These are phyloP conservation scores for Xylaria intraflava DNA, from an alignment of 495 filamentous ascomycete genomes.

Conservation along the genomic window DNA sequence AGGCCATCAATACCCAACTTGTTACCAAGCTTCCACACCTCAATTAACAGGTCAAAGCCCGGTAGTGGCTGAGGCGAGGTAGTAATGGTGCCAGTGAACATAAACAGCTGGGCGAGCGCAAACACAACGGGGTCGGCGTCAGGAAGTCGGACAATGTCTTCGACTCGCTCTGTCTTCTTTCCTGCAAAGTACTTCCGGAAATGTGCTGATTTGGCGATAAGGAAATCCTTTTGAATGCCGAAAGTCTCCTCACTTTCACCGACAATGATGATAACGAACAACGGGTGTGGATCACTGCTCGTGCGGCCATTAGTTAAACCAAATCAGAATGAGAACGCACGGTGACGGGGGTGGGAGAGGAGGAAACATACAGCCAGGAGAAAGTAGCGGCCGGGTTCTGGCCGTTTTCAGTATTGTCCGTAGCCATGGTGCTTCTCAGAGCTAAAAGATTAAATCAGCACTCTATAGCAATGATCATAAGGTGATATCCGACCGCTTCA, in stretches of 20 bases:
- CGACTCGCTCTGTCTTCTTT: slow-evolving; percentile 25
- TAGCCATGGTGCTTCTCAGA: background rate
- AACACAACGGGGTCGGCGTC: slow-evolving; percentile 41
- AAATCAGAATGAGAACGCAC: background rate
- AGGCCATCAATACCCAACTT: slow-evolving; percentile 46
- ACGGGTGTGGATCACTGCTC: slow-evolving; percentile 44
- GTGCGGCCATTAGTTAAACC: slow-evolving; percentile 1
- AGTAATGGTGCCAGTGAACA: slow-evolving; percentile 44
- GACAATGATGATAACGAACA: slow-evolving; percentile 46
- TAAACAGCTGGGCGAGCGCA: slow-evolving; percentile 44
- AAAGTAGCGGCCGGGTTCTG: slow-evolving; percentile 9
- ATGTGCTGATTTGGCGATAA: slow-evolving; percentile 42
- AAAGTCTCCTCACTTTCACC: slow-evolving; percentile 45
- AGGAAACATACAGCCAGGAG: slow-evolving; percentile 24
- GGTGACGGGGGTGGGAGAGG: background rate
- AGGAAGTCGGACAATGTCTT: slow-evolving; percentile 42
- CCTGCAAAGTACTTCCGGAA: slow-evolving; percentile 38
- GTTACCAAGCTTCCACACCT: slow-evolving; percentile 46
- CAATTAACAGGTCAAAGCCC: slow-evolving; percentile 44
- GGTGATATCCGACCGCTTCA: background rate
- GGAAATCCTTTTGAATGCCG: slow-evolving; percentile 49
- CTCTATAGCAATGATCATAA: background rate
- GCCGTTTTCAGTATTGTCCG: background rate
- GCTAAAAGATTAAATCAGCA: background rate
- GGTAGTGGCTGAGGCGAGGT: slow-evolving; percentile 32